Percentiles rank a stretch among this genome's conserved stretches.
Evolutionary conservation across 2,329 filamentous ascomycete genomes (phyloP).

Genomic region (Alternaria alternata): DNA sequence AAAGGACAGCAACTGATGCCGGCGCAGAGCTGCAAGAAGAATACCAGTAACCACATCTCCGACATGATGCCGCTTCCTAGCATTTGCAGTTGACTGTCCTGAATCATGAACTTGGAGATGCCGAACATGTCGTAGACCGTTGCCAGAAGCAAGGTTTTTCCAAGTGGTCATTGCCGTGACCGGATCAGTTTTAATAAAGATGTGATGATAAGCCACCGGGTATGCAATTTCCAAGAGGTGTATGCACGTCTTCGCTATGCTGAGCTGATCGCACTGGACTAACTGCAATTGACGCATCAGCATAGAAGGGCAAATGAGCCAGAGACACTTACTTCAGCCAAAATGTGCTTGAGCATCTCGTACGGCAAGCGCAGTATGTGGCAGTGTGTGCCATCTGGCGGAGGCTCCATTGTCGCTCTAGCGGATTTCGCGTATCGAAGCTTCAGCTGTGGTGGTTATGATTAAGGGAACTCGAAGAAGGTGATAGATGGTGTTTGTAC

Average conservation of each 20-base stretch:
- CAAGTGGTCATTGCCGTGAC: neutral
- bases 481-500: neutral
- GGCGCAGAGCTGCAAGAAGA: neutral
- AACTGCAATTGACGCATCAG: neutral
- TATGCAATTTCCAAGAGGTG: slow-evolving; percentile 2
- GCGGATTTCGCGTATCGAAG: neutral
- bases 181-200: neutral
- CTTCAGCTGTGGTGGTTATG: neutral
- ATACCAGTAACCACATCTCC: neutral
- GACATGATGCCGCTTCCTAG: neutral
- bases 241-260: slow-evolving; percentile 6
- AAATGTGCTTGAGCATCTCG: slow-evolving; percentile 7
- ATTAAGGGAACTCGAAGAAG: neutral
- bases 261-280: slow-evolving; percentile 1
- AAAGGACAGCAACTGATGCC: slow-evolving; percentile 1
- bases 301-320: neutral
- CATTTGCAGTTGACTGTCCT: neutral
- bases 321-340: neutral
- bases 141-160: slow-evolving; percentile 3
- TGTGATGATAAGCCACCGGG: neutral
- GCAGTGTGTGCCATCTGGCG: neutral
- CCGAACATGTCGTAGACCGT: neutral
- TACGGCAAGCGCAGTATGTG: slow-evolving; percentile 8
- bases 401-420: neutral
- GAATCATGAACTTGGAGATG: slow-evolving; percentile 1